These are phyloP conservation scores for Pontederia crassipes DNA, from an alignment of 176 grass and related monocot species.

Conservation along the genomic window DNA sequence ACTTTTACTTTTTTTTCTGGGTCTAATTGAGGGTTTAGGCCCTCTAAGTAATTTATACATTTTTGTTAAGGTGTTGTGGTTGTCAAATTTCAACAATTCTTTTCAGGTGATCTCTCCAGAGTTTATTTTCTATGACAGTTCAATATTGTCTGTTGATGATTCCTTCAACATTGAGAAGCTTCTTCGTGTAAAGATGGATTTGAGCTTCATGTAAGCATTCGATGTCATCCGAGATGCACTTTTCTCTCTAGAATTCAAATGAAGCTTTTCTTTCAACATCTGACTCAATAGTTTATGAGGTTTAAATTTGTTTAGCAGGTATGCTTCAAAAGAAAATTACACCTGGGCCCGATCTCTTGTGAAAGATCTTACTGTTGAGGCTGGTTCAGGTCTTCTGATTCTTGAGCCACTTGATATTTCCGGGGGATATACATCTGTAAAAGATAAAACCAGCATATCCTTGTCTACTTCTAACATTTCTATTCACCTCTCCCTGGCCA, in stretches of 20 bases:
- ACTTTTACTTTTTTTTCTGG: no score
- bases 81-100: slow-evolving; percentile 12
- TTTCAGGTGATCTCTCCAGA: slow-evolving; percentile 81
- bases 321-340: slow-evolving; percentile 94
- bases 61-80: not conserved
- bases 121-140: slow-evolving; percentile 89
- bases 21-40: no score
- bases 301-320: slow-evolving; percentile 35
- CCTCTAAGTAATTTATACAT: no score
- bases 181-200: slow-evolving; percentile 85
- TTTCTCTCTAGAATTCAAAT: slow-evolving; percentile 8
- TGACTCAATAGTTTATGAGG: not conserved
- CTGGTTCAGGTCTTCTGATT: slow-evolving; percentile 87
- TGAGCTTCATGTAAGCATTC: slow-evolving; percentile 88
- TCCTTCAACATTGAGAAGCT: slow-evolving; percentile 92
- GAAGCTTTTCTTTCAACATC: not conserved
- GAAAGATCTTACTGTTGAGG: slow-evolving; percentile 82
- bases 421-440: slow-evolving; percentile 81
- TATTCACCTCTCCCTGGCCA: slow-evolving; percentile 83
- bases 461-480: slow-evolving; percentile 61
- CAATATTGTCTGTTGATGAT: slow-evolving; percentile 77
- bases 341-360: slow-evolving; percentile 66
- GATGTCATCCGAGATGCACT: not conserved
- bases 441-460: slow-evolving; percentile 71
- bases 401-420: slow-evolving; percentile 88